Evolutionary conservation across 345 rosid species (phyloP).

Genomic region (Syzygium grande): DNA sequence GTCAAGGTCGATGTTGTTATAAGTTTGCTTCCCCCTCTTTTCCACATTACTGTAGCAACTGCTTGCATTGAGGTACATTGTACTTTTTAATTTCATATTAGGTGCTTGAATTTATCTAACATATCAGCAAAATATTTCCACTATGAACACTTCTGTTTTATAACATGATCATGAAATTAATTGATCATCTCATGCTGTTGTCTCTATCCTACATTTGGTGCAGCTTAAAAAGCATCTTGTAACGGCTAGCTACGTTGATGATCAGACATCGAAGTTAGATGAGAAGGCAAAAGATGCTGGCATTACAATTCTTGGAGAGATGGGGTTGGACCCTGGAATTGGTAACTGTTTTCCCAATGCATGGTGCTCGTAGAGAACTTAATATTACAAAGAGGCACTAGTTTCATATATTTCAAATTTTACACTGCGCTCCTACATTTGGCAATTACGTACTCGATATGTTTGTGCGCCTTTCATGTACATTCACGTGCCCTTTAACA

Average conservation of each 20-base stretch:
- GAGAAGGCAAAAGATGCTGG: constrained; percentile 75
- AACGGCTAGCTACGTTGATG: constrained; percentile 93
- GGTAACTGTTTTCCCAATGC: constrained; percentile 27
- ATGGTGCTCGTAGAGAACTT: background rate
- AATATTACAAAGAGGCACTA: background rate
- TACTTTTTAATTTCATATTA: background rate
- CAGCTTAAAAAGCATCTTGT: constrained; percentile 88
- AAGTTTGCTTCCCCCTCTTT: constrained; percentile 77
- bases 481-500: background rate
- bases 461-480: background rate
- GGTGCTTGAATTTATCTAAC: background rate
- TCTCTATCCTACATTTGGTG: background rate
- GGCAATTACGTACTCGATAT: background rate
- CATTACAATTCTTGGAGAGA: constrained; percentile 86
- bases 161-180: background rate
- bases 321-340: constrained; percentile 99
- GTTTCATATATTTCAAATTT: background rate
- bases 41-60: constrained; percentile 60
- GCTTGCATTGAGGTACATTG: constrained; percentile 67
- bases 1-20: constrained; percentile 80
- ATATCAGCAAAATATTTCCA: background rate
- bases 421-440: background rate
- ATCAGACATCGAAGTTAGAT: constrained; percentile 47
- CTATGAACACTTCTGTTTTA: background rate
- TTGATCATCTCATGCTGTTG: background rate